Percentiles rank a stretch among this genome's conserved stretches.
These are phyloP conservation scores for Mucor piriformis DNA, from an alignment of 371 early-diverging fungal genomes.

Conservation along the genomic window DNA sequence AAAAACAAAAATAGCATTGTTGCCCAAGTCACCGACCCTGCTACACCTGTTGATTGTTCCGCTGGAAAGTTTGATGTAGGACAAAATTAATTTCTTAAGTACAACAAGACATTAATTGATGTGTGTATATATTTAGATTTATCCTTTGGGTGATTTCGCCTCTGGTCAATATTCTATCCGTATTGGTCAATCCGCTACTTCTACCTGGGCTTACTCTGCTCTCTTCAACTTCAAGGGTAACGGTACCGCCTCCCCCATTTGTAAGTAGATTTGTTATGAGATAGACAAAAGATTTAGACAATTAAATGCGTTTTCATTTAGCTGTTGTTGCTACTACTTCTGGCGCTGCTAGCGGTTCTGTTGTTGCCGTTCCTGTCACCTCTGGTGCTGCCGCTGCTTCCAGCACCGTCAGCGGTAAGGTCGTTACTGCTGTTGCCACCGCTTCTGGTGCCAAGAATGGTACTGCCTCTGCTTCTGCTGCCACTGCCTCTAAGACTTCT, in stretches of 20 bases:
- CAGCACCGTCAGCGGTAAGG: constrained; percentile 17
- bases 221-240: constrained; percentile 46
- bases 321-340: constrained; percentile 21
- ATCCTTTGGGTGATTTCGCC: constrained; percentile 52
- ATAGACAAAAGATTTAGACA: no score
- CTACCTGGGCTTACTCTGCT: constrained; percentile 47
- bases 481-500: constrained; percentile 20
- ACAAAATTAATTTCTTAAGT: neutral
- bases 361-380: neutral
- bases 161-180: constrained; percentile 51
- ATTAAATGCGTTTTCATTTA: no score
- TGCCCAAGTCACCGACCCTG: constrained; percentile 32
- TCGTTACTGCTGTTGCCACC: constrained; percentile 18
- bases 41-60: constrained; percentile 29
- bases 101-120: neutral
- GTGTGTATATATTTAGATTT: constrained; percentile 27
- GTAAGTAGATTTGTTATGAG: no score
- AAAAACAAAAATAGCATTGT: constrained; percentile 21
- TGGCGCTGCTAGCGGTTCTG: constrained; percentile 10
- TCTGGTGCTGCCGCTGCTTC: constrained; percentile 21
- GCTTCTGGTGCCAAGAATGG: constrained; percentile 15
- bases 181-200: constrained; percentile 42
- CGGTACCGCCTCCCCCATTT: constrained; percentile 38
- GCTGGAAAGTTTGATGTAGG: constrained; percentile 32
- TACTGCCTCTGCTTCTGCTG: constrained; percentile 17